Evolutionary conservation across 129 eudicot genomes (phyloP), one percentile per base, ranked within the genome.

Genomic region (Lactuca saligna): DNA sequence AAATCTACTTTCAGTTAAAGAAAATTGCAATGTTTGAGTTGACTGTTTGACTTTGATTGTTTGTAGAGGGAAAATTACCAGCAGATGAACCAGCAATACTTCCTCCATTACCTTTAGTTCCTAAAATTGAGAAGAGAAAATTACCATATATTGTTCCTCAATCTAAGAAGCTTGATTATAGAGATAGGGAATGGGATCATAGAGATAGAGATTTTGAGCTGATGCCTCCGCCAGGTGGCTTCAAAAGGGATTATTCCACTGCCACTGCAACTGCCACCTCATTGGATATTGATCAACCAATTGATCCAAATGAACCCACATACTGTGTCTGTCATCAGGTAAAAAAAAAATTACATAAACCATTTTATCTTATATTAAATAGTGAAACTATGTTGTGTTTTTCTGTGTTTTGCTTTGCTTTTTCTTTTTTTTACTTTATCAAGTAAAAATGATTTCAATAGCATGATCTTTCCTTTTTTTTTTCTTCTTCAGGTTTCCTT

Each of bases 291-390:
- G 98, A 93, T 62, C 98, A 93, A 69, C 98, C 98, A 34, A 89
- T 93, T 62, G 99, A 93, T 79, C 99, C 99, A 66, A 89, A 93
- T 75, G 97, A 93, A 80, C 97, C 95, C 11, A 93, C 88, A 37
- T 93, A 93, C 78, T 93, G 99, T 62, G 89, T 93, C 68, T 93
- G 99, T 79, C 96, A 93, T 73, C 99, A 93, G 98, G 98, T 92
- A 75, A 7, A 68, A 58, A 59, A 29, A 58, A 38, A 25, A 39
- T 34, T 11, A 25, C 37, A 20, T 39, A 4, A 39, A 39, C 11
- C 6, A 2, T 39, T 39, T 2, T 39, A 39, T 39, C 9, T 2
- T n/a, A n/a, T n/a, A 39, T 39, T 4, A 7, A 39, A 7, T 39
- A 7, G 7, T 39, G 44, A 39, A 39, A 39, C 10, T 5, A 39